Base-by-base conservation (phyloP, 495 filamentous ascomycete genomes). In the Haplographium delicatum region DNA sequence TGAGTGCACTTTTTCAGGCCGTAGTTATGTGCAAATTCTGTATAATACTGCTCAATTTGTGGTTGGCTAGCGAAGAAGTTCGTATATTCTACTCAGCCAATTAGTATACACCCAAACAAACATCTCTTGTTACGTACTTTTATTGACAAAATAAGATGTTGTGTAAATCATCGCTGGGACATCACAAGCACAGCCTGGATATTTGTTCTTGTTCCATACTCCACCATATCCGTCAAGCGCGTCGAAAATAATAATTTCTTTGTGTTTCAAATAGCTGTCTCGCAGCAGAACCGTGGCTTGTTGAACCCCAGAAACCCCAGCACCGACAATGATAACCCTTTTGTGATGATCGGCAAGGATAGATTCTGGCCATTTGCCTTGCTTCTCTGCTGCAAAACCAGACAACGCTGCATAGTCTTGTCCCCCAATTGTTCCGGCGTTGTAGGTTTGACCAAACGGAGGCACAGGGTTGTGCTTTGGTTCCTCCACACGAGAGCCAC, bases 261-360 rank as follows among this genome's bases (percentile, higher is more conserved):
- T 20, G 20, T 9, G 41, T 7, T 44, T 9, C 7, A 44, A 20
- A 20, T 11, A 6, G 9, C 20, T 20, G 13, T 44, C 19, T 8
- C 41, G 41, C 20, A 44, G 20, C 16, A 44, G 41, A 6, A 11
- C 41, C 8, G 41, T 44, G 20, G 41, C 41, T 44, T 44, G 41
- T 23, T 11, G 9, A 5, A 44, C 6, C 10, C 41, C 41, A 8
- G 41, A 44, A 6, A 44, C 41, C 5, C 41, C 41, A 20, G 41
- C 41, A 8, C 41, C 41, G 10, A 20, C 41, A 20, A 44, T 44
- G 20, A 44, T 44, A 25, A 31, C 13, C 13, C 28, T 31, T 13
- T 31, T 31, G 7, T 31, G 28, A 6, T 13, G 28, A 13, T 31
- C 7, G 13, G 28, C 13, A 7, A 13, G 28, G 13, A 31, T 31